phyloP scores from a whole-genome alignment of 441 rosid genomes.

The Gossypium schwendimanii region DNA sequence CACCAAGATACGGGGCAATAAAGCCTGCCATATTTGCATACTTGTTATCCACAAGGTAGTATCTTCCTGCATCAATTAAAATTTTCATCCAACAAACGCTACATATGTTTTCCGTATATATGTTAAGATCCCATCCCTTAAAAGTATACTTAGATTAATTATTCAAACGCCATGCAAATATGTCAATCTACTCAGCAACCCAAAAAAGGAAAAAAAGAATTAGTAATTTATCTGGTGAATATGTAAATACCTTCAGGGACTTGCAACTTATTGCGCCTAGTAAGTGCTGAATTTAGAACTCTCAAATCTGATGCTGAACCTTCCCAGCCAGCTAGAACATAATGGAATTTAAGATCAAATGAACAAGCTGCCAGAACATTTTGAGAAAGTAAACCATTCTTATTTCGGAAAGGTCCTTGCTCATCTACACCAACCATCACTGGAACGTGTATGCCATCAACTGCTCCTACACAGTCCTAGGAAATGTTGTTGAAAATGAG shows the following conservation, averaged over 20 bases:
- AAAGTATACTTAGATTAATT: neutral
- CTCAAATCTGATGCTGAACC: constrained; percentile 82
- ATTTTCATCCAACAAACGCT: neutral
- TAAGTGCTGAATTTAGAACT: constrained; percentile 70
- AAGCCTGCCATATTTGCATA: constrained; percentile 68
- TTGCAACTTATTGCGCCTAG: constrained; percentile 56
- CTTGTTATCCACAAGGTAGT: constrained; percentile 66
- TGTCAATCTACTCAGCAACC: neutral
- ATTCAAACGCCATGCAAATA: neutral
- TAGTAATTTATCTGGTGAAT: neutral
- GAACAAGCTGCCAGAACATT: constrained; percentile 73
- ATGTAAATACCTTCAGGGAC: constrained; percentile 61
- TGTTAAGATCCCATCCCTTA: neutral
- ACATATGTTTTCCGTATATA: neutral
- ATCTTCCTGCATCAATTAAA: constrained; percentile 49
- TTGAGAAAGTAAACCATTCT: constrained; percentile 66
- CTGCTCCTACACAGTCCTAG: constrained; percentile 77
- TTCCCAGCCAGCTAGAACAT: constrained; percentile 94
- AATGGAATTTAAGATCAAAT: constrained; percentile 72
- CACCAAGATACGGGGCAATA: constrained; percentile 56
- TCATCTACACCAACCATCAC: constrained; percentile 90
- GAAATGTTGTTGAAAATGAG: constrained; percentile 15
- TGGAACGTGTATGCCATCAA: constrained; percentile 74
- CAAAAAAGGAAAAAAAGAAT: neutral
- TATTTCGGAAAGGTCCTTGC: constrained; percentile 80